Conservation (phyloP, 1,139 yeast genomes). For the Debaryomyces psychrophilus region DNA sequence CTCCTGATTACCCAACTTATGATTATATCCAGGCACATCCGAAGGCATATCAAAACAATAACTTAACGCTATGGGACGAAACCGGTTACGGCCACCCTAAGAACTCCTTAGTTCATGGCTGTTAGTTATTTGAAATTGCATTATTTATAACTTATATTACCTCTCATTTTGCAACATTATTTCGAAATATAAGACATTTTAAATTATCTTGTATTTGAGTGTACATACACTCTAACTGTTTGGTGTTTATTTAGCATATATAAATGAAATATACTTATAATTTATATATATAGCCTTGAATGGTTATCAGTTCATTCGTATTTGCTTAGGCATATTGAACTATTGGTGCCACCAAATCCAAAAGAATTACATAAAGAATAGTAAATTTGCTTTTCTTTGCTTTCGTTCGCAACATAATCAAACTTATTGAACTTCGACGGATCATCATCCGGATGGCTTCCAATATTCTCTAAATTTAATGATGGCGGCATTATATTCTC, state of each 20-base stretch:
- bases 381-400: slow-evolving; percentile 44
- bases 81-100: slow-evolving; percentile 73
- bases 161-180: background rate
- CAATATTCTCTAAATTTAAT: slow-evolving; percentile 61
- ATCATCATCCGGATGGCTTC: slow-evolving; percentile 47
- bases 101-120: slow-evolving; percentile 26
- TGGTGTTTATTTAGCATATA: too few relatives aligned
- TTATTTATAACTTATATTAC: background rate
- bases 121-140: slow-evolving; percentile 14
- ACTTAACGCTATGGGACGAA: slow-evolving; percentile 63
- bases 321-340: slow-evolving; percentile 47
- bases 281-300: too few relatives aligned
- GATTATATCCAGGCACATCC: slow-evolving; percentile 69
- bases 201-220: background rate
- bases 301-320: slow-evolving; percentile 10
- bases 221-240: too few relatives aligned
- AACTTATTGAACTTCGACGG: slow-evolving; percentile 47
- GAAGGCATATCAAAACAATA: slow-evolving; percentile 63
- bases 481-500: slow-evolving; percentile 75
- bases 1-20: slow-evolving; percentile 68
- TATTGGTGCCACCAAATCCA: slow-evolving; percentile 98
- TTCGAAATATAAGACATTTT: background rate
- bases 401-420: slow-evolving; percentile 60
- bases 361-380: slow-evolving; percentile 86
- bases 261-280: background rate